These are phyloP conservation scores for Sporisorium iseilematis-ciliati DNA, from an alignment of 1,284 basidiomycete genomes.

Conservation along the genomic window DNA sequence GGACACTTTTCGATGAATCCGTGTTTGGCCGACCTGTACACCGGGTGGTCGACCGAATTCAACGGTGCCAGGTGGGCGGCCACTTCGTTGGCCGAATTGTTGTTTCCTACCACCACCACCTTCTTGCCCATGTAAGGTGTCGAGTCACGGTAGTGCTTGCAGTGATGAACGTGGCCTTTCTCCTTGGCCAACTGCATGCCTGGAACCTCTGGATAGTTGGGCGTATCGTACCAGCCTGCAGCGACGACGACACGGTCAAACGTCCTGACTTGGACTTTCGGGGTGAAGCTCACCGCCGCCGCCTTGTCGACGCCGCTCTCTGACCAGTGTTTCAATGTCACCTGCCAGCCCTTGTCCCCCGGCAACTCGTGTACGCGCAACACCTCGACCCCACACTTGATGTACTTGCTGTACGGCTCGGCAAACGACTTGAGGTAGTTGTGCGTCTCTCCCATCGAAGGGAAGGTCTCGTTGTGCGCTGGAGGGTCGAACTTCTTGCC, in stretches of 20 bases:
- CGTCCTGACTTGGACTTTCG: conserved; percentile 7
- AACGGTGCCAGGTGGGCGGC: conserved; percentile 57
- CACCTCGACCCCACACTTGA: conserved; percentile 52
- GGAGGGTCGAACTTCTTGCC: conserved; percentile 46
- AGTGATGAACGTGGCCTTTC: conserved; percentile 53
- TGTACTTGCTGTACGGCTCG: conserved; percentile 26
- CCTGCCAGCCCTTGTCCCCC: conserved; percentile 35
- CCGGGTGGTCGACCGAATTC: conserved; percentile 30
- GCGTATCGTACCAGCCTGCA: conserved; percentile 60
- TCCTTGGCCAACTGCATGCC: conserved; percentile 41
- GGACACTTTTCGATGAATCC: conserved; percentile 47
- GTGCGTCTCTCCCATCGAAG: conserved; percentile 56
- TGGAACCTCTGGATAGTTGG: conserved; percentile 46
- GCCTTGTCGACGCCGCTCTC: not conserved
- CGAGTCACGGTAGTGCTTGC: conserved; percentile 63
- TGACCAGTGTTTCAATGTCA: conserved; percentile 46
- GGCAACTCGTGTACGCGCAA: conserved; percentile 50
- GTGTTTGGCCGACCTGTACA: conserved; percentile 40
- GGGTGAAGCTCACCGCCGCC: conserved; percentile 23
- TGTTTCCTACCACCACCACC: conserved; percentile 63
- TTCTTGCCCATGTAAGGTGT: conserved; percentile 32
- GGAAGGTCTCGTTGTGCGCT: conserved; percentile 51
- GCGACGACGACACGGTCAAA: conserved; percentile 57
- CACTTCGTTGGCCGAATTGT: conserved; percentile 61
- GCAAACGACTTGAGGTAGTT: conserved; percentile 49